Evolutionary conservation across 139 green algal species (phyloP), one percentile per base, ranked within the genome.

Genomic region (Yamagishiella unicocca): DNA sequence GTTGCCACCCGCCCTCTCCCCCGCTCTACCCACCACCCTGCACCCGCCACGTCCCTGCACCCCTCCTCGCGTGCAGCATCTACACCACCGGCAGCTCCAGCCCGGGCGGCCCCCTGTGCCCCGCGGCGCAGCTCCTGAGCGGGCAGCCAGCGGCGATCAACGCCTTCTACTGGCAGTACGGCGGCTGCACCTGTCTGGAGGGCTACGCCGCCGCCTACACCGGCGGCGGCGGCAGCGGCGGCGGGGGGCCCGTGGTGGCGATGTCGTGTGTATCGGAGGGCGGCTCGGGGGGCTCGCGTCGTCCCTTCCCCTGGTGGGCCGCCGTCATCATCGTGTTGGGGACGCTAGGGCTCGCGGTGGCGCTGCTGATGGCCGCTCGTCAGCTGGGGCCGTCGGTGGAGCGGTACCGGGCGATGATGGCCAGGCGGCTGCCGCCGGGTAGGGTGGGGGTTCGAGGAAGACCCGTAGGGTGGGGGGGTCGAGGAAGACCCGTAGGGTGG

Each of bases 341-440:
- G 7, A 9, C 10, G 9, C 27, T 64, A 29, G 43, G 25, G 43
- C 10, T 42, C 5, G 27, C 72, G 17, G 72, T 46, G 43, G 29
- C 29, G 45, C 29, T 62, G 43, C 0, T 62, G n/a, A 4, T 64
- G 43, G 43, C 27, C 2, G 43, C 29, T 1, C 10, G 72, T 27
- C 29, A 45, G n/a, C 40, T 80, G 72, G 72, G 4, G 72, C 72
- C 43, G 24, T 80, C 72, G 17, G 27, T 80, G 8, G 72, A 27
- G 72, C 42, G 72, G 14, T 80, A 80, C 72, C 43, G 72, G 8
- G 72, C 43, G 6, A 43, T 42, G 8, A 42, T 42, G n/a, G 45
- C 33, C 72, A 80, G 64, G 66, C 64, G 81, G 19, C 10, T 70
- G 43, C 81, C 81, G 33, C 81, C 81, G 9, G 81, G 81, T 87